Conservation (phyloP, 495 filamentous ascomycete genomes). For the Penicillium silybi region DNA sequence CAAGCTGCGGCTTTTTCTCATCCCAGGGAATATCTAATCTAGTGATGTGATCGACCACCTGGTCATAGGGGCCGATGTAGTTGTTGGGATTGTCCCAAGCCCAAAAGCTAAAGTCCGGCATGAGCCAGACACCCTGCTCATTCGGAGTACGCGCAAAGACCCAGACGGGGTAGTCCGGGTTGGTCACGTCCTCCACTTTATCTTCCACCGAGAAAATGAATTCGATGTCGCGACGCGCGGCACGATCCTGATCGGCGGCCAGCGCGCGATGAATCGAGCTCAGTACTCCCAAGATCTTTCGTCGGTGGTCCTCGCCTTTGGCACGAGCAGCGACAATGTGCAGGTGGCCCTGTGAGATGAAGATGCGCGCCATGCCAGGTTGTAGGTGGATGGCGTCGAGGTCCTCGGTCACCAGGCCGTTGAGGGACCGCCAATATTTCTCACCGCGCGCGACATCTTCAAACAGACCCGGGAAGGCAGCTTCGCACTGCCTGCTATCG, state of each 20-base stretch:
- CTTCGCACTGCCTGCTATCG: conserved; percentile 33
- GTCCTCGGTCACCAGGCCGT: conserved; percentile 26
- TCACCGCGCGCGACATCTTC: conserved; percentile 39
- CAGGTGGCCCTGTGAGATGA: conserved; percentile 32
- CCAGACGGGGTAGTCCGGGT: conserved; percentile 50
- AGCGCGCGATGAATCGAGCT: conserved; percentile 46
- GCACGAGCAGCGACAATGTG: conserved; percentile 35
- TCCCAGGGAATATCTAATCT: conserved; percentile 42
- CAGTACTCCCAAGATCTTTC: conserved; percentile 42
- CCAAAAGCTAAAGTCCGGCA: conserved; percentile 80
- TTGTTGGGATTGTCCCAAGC: conserved; percentile 60
- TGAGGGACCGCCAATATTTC: conserved; percentile 27
- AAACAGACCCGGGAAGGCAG: conserved; percentile 46
- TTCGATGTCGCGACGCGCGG: conserved; percentile 56
- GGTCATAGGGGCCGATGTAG: conserved; percentile 54
- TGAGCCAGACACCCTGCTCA: conserved; percentile 56
- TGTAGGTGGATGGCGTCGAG: conserved; percentile 27
- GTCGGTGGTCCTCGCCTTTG: conserved; percentile 38
- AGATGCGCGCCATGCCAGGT: conserved; percentile 34
- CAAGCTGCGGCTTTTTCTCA: conserved; percentile 50
- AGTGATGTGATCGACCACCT: conserved; percentile 49
- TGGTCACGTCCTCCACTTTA: conserved; percentile 39
- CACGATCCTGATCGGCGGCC: conserved; percentile 36
- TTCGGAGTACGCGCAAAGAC: conserved; percentile 39
- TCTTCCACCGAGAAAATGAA: conserved; percentile 57